These are phyloP conservation scores for Colletotrichum lupini DNA, from an alignment of 2,329 filamentous ascomycete genomes.

Conservation along the genomic window DNA sequence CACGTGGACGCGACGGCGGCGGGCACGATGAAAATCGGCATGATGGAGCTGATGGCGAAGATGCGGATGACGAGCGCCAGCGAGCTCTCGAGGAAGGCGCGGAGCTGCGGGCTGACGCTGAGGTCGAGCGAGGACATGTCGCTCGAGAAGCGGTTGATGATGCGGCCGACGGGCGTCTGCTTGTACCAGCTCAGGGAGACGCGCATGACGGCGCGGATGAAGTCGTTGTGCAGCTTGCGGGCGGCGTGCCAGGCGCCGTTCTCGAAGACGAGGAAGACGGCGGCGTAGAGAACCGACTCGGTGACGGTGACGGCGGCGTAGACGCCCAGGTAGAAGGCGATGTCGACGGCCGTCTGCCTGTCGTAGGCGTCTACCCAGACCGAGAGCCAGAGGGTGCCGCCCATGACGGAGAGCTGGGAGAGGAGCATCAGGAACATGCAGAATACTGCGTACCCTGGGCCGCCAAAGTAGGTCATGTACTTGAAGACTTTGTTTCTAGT, in stretches of 20 bases:
- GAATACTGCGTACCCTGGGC: slow-evolving; percentile 53
- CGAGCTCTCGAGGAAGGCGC: slow-evolving; percentile 52
- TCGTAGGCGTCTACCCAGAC: slow-evolving; percentile 65
- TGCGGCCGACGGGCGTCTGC: slow-evolving; percentile 61
- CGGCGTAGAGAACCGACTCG: slow-evolving; percentile 54
- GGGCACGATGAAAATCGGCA: slow-evolving; percentile 62
- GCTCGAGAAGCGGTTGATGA: slow-evolving; percentile 66
- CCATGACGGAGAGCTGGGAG: slow-evolving; percentile 54
- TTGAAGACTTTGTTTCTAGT: slow-evolving; percentile 50
- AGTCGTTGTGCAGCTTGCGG: slow-evolving; percentile 60
- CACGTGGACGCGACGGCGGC: slow-evolving; percentile 57
- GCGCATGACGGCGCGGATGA: slow-evolving; percentile 62
- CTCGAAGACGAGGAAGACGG: slow-evolving; percentile 60
- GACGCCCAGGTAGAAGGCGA: slow-evolving; percentile 64
- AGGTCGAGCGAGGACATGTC: slow-evolving; percentile 68
- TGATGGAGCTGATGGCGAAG: slow-evolving; percentile 59
- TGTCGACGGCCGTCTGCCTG: slow-evolving; percentile 53
- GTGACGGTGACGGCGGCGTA: slow-evolving; percentile 59
- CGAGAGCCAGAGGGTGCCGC: slow-evolving; percentile 60
- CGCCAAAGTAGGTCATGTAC: slow-evolving; percentile 64
- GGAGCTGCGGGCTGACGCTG: slow-evolving; percentile 56
- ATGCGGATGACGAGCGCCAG: slow-evolving; percentile 58
- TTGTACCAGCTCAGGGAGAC: slow-evolving; percentile 69
- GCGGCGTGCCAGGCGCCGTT: slow-evolving; percentile 68
- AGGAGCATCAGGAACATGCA: slow-evolving; percentile 53